A percentile compares a stretch with the other conserved stretches of the same genome.
phyloP scores from a whole-genome alignment of 2,329 filamentous ascomycete genomes.

The Aspergillus caelatus region DNA sequence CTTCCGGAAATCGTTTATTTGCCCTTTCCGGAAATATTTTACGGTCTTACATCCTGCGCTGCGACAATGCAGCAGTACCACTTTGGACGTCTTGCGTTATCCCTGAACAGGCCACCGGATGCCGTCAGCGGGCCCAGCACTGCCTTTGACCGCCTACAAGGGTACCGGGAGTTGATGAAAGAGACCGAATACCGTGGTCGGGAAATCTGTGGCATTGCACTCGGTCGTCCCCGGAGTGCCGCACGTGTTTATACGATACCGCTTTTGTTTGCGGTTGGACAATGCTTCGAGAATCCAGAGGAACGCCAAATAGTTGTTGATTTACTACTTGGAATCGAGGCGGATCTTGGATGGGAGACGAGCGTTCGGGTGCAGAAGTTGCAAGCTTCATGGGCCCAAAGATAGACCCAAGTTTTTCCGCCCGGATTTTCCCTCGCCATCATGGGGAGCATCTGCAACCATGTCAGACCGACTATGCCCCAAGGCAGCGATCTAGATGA shows the following conservation, averaged over 20 bases:
- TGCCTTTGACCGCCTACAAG: slow-evolving; percentile 57
- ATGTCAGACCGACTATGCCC: background rate
- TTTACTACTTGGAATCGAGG: slow-evolving; percentile 60
- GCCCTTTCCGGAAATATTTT: slow-evolving; percentile 61
- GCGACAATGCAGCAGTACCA: slow-evolving; percentile 67
- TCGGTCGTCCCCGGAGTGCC: slow-evolving; percentile 57
- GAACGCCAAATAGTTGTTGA: slow-evolving; percentile 59
- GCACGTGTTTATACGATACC: slow-evolving; percentile 63
- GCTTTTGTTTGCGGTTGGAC: slow-evolving; percentile 62
- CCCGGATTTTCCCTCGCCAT: background rate
- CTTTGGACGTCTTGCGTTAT: slow-evolving; percentile 64
- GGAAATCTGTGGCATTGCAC: slow-evolving; percentile 62
- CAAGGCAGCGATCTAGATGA: background rate
- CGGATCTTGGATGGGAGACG: slow-evolving; percentile 63
- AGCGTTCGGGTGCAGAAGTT: slow-evolving; percentile 58
- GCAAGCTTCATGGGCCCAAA: slow-evolving; percentile 33
- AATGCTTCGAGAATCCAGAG: slow-evolving; percentile 55
- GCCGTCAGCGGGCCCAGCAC: slow-evolving; percentile 56
- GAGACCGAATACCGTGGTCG: slow-evolving; percentile 59
- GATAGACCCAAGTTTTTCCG: background rate
- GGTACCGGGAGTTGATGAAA: slow-evolving; percentile 59
- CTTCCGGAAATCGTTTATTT: slow-evolving; percentile 33
- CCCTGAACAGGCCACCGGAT: slow-evolving; percentile 63
- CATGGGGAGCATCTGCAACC: background rate
- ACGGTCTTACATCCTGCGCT: slow-evolving; percentile 63